A percentile compares a stretch with the other conserved stretches of the same genome.
Evolutionary conservation across 768 basidiomycete genomes (phyloP).

Genomic region (Tulasnella sp.): DNA sequence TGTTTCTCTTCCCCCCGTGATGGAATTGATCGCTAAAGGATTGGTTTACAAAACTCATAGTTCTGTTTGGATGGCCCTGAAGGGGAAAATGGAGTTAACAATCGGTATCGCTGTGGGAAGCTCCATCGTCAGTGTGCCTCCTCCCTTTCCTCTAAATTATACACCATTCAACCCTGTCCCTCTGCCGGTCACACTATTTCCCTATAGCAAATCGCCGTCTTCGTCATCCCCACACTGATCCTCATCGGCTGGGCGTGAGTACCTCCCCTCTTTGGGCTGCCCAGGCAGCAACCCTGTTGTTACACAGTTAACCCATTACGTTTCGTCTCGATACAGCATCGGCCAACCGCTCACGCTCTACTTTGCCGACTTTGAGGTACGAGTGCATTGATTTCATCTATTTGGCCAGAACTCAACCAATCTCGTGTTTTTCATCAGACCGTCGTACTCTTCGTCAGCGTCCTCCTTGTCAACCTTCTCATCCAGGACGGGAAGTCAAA

Average conservation of each 20-base stretch:
- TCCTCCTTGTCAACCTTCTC: slow-evolving; percentile 76
- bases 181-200: background rate
- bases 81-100: slow-evolving; percentile 59
- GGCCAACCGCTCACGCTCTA: slow-evolving; percentile 65
- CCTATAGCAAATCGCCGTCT: slow-evolving; percentile 67
- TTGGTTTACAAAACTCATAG: slow-evolving; percentile 33
- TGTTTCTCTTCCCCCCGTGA: background rate
- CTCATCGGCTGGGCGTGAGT: slow-evolving; percentile 77
- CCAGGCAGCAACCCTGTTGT: too few species aligned
- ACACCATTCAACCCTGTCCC: too few species aligned
- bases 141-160: too few species aligned
- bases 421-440: slow-evolving; percentile 38
- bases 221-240: slow-evolving; percentile 79
- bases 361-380: slow-evolving; percentile 77
- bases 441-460: slow-evolving; percentile 73
- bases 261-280: slow-evolving; percentile 18
- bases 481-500: slow-evolving; percentile 73
- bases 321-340: slow-evolving; percentile 32
- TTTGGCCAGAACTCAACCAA: background rate
- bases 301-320: slow-evolving; percentile 14
- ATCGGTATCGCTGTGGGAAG: slow-evolving; percentile 73
- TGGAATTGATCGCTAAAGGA: background rate
- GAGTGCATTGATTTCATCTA: slow-evolving; percentile 11
- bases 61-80: slow-evolving; percentile 81
- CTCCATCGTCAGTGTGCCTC: slow-evolving; percentile 52